Conservation (phyloP, 441 rosid species). For the Bruguiera hainesii region DNA sequence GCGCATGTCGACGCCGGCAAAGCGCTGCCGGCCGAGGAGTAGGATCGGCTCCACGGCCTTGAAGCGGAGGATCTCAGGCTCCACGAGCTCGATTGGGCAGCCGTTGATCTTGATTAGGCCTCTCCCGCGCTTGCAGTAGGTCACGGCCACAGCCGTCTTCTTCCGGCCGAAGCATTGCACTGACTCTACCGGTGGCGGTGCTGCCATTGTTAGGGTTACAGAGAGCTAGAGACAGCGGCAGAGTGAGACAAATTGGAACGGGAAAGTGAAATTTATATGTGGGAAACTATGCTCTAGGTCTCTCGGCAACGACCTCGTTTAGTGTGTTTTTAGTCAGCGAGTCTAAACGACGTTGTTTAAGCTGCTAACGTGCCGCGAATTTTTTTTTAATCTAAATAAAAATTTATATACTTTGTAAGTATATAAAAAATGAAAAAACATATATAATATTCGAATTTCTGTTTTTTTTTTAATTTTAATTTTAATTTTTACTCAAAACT, state of each 20-base stretch:
- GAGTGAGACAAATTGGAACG: not conserved
- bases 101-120: slow-evolving; percentile 68
- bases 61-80: slow-evolving; percentile 64
- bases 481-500: no score
- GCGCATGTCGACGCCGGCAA: slow-evolving; percentile 59
- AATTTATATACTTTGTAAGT: no score
- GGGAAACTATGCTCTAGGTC: not conserved
- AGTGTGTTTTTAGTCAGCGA: no score
- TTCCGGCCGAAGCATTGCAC: slow-evolving; percentile 70
- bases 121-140: slow-evolving; percentile 57
- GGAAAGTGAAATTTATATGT: not conserved
- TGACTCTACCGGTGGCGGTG: slow-evolving; percentile 25
- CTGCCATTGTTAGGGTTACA: slow-evolving; percentile 2
- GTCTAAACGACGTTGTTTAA: no score
- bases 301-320: no score
- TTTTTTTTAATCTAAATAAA: no score
- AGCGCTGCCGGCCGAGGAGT: slow-evolving; percentile 55
- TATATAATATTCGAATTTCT: no score
- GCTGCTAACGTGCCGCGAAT: no score
- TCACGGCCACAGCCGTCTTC: slow-evolving; percentile 71
- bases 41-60: slow-evolving; percentile 61
- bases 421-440: no score
- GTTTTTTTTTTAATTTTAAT: no score
- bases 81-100: slow-evolving; percentile 54
- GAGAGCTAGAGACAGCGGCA: not conserved